phyloP scores from a whole-genome alignment of 441 rosid species.

The Flueggea neowawraea region DNA sequence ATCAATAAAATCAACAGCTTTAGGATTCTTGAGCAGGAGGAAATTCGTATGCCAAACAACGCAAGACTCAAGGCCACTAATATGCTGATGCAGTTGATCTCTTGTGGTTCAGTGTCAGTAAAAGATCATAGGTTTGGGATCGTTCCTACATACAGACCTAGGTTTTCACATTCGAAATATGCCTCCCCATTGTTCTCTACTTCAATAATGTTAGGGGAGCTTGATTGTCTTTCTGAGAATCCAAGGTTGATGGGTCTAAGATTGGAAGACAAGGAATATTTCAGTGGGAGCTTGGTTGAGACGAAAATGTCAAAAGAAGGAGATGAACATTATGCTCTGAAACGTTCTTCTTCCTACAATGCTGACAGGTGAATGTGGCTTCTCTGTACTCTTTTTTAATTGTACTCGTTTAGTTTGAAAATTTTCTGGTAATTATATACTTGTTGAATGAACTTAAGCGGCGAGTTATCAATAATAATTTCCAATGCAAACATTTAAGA shows the following conservation, averaged over 20 bases:
- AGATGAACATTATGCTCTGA: conserved; percentile 47
- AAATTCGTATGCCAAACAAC: conserved; percentile 53
- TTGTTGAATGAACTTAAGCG: too few relatives aligned
- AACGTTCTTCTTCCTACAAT: conserved; percentile 96
- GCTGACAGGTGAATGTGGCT: conserved; percentile 68
- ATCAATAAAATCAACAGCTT: conserved; percentile 84
- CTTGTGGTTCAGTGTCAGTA: conserved; percentile 90
- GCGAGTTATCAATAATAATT: too few relatives aligned
- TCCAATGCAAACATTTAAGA: too few relatives aligned
- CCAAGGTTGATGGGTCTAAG: conserved; percentile 43
- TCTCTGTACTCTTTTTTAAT: not conserved
- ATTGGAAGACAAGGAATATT: conserved; percentile 81
- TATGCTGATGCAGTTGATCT: conserved; percentile 85
- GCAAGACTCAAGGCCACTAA: conserved; percentile 65
- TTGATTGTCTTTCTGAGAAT: conserved; percentile 52
- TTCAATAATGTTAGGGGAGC: conserved; percentile 71
- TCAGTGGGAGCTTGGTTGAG: conserved; percentile 90
- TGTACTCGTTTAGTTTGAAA: not conserved
- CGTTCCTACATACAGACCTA: conserved; percentile 62
- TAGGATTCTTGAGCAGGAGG: conserved; percentile 87
- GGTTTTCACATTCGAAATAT: conserved; percentile 68
- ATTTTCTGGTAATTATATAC: not conserved
- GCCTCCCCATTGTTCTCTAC: conserved; percentile 69
- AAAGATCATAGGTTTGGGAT: conserved; percentile 66
- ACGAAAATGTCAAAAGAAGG: conserved; percentile 53